phyloP scores from a whole-genome alignment of 75 land plant genomes.

The Picea sitchensis region DNA sequence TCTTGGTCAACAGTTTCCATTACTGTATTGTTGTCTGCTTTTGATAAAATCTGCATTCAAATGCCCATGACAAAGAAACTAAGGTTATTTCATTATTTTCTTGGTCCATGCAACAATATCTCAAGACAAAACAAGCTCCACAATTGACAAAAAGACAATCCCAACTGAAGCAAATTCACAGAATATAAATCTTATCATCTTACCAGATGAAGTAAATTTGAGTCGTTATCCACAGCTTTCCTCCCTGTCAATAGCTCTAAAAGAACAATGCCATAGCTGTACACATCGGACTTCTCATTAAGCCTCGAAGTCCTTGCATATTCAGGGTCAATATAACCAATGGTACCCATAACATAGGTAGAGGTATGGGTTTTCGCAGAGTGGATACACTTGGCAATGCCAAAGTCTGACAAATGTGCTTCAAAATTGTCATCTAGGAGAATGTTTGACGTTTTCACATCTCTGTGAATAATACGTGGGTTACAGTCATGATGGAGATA shows the following conservation, averaged over 20 bases:
- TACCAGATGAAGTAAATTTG: no score
- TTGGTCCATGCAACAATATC: background rate
- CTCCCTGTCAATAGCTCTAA: slow-evolving; percentile 92
- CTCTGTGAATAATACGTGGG: slow-evolving; percentile 93
- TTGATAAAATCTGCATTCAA: slow-evolving; percentile 62
- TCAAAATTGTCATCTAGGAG: slow-evolving; percentile 84
- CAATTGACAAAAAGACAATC: no score
- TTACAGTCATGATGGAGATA: slow-evolving; percentile 97
- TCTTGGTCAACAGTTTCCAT: slow-evolving; percentile 85
- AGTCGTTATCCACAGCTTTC: slow-evolving; percentile 79
- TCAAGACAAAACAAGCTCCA: background rate
- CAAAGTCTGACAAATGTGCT: slow-evolving; percentile 95
- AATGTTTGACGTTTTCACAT: slow-evolving; percentile 94
- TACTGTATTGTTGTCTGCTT: slow-evolving; percentile 66
- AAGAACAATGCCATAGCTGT: slow-evolving; percentile 92
- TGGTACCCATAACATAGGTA: slow-evolving; percentile 92
- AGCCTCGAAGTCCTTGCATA: slow-evolving; percentile 93
- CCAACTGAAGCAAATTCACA: background rate
- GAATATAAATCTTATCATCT: no score
- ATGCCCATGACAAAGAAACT: background rate
- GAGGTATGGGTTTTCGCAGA: slow-evolving; percentile 75
- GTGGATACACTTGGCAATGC: slow-evolving; percentile 76
- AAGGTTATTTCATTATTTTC: background rate
- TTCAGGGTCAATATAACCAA: slow-evolving; percentile 98
- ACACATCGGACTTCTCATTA: slow-evolving; percentile 96